Evolutionary conservation across 2,329 filamentous ascomycete genomes (phyloP), one percentile per base, ranked within the genome.

Genomic region (Phaeosphaeriaceae sp.): DNA sequence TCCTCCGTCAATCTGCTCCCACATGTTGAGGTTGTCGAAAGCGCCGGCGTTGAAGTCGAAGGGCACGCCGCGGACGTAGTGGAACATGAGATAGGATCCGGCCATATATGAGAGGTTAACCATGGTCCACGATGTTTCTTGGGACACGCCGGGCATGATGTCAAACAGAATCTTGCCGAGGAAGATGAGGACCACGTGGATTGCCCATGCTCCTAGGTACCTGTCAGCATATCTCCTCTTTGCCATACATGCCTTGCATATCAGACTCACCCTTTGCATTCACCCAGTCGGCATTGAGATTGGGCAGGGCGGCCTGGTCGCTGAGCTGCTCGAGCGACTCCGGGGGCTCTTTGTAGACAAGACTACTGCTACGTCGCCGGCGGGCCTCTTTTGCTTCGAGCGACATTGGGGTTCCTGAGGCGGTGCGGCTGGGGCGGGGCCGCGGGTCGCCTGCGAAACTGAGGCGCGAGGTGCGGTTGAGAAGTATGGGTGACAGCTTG

Each of bases 21-120:
- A 99, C 95, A 99, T 98, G 83, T 98, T 99, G 75, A 99, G 86
- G 79, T 99, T 98, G 84, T 99, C 95, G 80, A 98, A 99, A 69
- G 95, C 95, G 58, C 95, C 95, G 56, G 92, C 90, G 77, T 99
- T 99, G 86, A 99, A 99, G 79, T 99, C 95, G 76, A 99, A 99
- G 6, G 95, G 95, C 48, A 98, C 92, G 69, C 95, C 95, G 76
- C 94, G 92, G 69, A 99, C 95, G 85, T 92, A 97, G 81, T 99
- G 95, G 81, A 99, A 99, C 95, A 99, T 99, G 79, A 99, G 88
- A 80, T 98, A 99, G 44, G 94, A 97, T 73, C 93, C 93, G 74
- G 95, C 91, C 93, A 98, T 98, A 85, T 99, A 99, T 51, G 93
- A 93, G 79, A 98, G 96, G 81, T 99, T 99, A 79, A 93, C 97